phyloP scores from a whole-genome alignment of 352 stramenopile genomes.

The Phytophthora capsici region DNA sequence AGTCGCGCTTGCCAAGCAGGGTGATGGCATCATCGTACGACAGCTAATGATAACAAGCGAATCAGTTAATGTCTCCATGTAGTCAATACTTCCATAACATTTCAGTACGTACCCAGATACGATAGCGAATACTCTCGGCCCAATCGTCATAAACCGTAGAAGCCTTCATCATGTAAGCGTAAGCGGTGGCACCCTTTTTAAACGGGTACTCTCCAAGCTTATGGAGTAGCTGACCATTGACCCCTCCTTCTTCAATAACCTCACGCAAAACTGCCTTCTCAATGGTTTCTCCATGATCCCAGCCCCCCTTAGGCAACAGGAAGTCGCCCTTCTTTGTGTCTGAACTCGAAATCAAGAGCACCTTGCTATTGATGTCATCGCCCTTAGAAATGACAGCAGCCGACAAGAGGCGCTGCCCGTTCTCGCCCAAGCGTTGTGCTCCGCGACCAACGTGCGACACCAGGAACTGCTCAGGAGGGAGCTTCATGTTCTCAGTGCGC shows the following conservation, averaged over 20 bases:
- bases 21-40: constrained; percentile 14
- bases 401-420: neutral
- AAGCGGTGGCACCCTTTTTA: neutral
- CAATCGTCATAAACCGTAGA: constrained; percentile 16
- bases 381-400: neutral
- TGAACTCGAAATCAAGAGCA: constrained; percentile 29
- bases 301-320: constrained; percentile 29
- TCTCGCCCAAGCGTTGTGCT: neutral
- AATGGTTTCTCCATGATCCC: constrained; percentile 13
- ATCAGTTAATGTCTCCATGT: neutral
- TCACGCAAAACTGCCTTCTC: constrained; percentile 9
- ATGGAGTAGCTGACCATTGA: neutral
- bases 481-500: neutral
- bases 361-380: neutral
- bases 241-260: constrained; percentile 28
- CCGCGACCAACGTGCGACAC: neutral
- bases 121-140: constrained; percentile 25
- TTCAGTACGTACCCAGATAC: constrained; percentile 18
- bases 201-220: neutral
- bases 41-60: constrained; percentile 8
- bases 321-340: constrained; percentile 17
- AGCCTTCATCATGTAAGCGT: constrained; percentile 17
- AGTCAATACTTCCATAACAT: too few species aligned
- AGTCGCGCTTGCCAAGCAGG: neutral
- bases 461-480: neutral